Evolutionary conservation across 805 yeast genomes (phyloP).

Genomic region (Yarrowia porcina): DNA sequence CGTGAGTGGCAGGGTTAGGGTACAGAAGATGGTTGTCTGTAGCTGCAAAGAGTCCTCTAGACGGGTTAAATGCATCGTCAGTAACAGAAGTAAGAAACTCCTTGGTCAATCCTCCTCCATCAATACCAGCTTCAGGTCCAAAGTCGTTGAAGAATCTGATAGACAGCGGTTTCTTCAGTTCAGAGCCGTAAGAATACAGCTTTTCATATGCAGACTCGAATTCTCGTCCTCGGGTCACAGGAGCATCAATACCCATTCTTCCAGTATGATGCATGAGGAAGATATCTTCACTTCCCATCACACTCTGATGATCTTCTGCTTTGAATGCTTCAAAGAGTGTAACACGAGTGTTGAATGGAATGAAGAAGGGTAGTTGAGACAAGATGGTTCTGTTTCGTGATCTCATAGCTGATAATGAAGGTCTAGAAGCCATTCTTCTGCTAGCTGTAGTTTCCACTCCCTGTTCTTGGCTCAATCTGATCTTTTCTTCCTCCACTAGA

Average conservation of each 20-base stretch:
- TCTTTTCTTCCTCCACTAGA: constrained; percentile 47
- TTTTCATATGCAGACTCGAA: constrained; percentile 69
- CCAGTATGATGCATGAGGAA: constrained; percentile 25
- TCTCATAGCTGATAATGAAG: constrained; percentile 4
- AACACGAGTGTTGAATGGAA: constrained; percentile 73
- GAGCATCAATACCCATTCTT: constrained; percentile 42
- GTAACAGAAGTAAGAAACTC: constrained; percentile 78
- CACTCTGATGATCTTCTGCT: constrained; percentile 44
- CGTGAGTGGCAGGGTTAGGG: constrained; percentile 62
- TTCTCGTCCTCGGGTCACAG: constrained; percentile 65
- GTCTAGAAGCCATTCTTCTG: neutral
- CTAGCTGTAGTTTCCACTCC: neutral
- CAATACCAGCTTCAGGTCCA: constrained; percentile 87
- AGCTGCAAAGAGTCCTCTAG: constrained; percentile 42
- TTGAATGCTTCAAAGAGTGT: constrained; percentile 64
- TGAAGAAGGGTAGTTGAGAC: constrained; percentile 69
- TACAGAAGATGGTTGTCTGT: constrained; percentile 60
- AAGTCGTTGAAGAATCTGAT: constrained; percentile 69
- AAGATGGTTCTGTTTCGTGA: constrained; percentile 48
- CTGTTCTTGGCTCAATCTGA: constrained; percentile 31
- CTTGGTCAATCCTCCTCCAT: constrained; percentile 95
- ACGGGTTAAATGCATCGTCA: constrained; percentile 58
- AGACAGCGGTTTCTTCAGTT: constrained; percentile 56
- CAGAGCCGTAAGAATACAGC: constrained; percentile 52
- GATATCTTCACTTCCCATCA: neutral